Evolutionary conservation across 2,329 filamentous ascomycete species (phyloP).

Genomic region (Pyrenophora seminiperda): DNA sequence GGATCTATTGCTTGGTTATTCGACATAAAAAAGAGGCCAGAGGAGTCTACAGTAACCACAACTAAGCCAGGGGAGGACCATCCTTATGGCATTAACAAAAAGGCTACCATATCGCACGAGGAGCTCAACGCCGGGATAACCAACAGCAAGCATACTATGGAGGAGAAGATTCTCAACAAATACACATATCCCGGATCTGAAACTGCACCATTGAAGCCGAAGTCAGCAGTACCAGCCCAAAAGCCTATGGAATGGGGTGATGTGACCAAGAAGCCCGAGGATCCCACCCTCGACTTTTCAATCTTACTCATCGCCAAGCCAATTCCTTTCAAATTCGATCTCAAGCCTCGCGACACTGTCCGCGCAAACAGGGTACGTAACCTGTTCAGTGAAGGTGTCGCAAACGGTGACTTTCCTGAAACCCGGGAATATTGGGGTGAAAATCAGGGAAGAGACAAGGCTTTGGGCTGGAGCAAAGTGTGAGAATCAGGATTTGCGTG

Average conservation of each 20-base stretch:
- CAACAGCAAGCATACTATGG: slow-evolving; percentile 23
- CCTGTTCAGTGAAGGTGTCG: slow-evolving; percentile 45
- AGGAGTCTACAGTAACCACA: slow-evolving; percentile 14
- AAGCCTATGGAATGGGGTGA: slow-evolving; percentile 33
- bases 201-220: slow-evolving; percentile 13
- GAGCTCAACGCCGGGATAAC: slow-evolving; percentile 43
- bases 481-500: slow-evolving; percentile 20
- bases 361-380: slow-evolving; percentile 41
- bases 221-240: slow-evolving; percentile 16
- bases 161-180: slow-evolving; percentile 33
- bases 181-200: slow-evolving; percentile 34
- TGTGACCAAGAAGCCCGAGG: slow-evolving; percentile 33
- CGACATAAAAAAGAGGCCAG: slow-evolving; percentile 40
- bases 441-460: slow-evolving; percentile 40
- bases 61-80: slow-evolving; percentile 21
- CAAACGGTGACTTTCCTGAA: slow-evolving; percentile 48
- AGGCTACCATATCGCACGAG: slow-evolving; percentile 45
- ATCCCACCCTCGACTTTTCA: slow-evolving; percentile 53
- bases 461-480: slow-evolving; percentile 45
- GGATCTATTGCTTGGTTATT: slow-evolving; percentile 55
- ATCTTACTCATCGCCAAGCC: slow-evolving; percentile 55
- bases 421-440: slow-evolving; percentile 49
- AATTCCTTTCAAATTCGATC: slow-evolving; percentile 51
- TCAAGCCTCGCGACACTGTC: slow-evolving; percentile 42
- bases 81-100: slow-evolving; percentile 36